phyloP scores from a whole-genome alignment of 2,329 filamentous ascomycete species.

The Cladophialophora bantiana region DNA sequence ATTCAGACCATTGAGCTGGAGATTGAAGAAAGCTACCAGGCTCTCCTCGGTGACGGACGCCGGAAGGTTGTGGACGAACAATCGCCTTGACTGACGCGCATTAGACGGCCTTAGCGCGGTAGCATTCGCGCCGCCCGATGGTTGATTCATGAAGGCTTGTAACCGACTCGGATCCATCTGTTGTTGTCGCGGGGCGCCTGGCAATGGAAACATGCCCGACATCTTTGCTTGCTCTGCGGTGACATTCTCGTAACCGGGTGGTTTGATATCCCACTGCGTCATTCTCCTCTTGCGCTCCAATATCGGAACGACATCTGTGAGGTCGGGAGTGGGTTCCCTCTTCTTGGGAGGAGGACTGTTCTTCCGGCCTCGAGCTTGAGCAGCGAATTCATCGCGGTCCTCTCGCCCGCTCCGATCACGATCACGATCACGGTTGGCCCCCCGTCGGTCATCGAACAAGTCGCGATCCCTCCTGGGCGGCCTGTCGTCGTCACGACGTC shows the following conservation, averaged over 20 bases:
- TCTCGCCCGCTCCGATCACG: slow-evolving; percentile 52
- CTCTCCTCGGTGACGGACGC: slow-evolving; percentile 74
- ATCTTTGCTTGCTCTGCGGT: slow-evolving; percentile 98
- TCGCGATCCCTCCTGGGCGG: slow-evolving; percentile 64
- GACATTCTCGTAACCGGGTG: slow-evolving; percentile 96
- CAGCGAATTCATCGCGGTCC: slow-evolving; percentile 59
- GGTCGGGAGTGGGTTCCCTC: slow-evolving; percentile 92
- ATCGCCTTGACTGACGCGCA: slow-evolving; percentile 89
- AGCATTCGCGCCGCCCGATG: slow-evolving; percentile 65
- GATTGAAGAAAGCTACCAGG: slow-evolving; percentile 87
- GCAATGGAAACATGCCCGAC: slow-evolving; percentile 97
- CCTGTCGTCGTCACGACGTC: slow-evolving; percentile 72
- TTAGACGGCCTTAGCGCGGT: slow-evolving; percentile 82
- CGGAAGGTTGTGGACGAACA: slow-evolving; percentile 86
- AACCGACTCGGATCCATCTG: slow-evolving; percentile 93
- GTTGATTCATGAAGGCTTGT: slow-evolving; percentile 94
- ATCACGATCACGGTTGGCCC: slow-evolving; percentile 51
- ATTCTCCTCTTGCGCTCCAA: slow-evolving; percentile 86
- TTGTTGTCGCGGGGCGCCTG: slow-evolving; percentile 91
- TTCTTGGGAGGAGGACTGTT: slow-evolving; percentile 85
- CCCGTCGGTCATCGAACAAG: slow-evolving; percentile 67
- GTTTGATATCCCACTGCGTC: slow-evolving; percentile 99
- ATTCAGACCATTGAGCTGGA: slow-evolving; percentile 96
- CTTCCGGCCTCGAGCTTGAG: slow-evolving; percentile 63
- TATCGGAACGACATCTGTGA: slow-evolving; percentile 84